These are phyloP conservation scores for Cladosporium austrohemisphaericum DNA, from an alignment of 2,329 filamentous ascomycete genomes.

Conservation along the genomic window DNA sequence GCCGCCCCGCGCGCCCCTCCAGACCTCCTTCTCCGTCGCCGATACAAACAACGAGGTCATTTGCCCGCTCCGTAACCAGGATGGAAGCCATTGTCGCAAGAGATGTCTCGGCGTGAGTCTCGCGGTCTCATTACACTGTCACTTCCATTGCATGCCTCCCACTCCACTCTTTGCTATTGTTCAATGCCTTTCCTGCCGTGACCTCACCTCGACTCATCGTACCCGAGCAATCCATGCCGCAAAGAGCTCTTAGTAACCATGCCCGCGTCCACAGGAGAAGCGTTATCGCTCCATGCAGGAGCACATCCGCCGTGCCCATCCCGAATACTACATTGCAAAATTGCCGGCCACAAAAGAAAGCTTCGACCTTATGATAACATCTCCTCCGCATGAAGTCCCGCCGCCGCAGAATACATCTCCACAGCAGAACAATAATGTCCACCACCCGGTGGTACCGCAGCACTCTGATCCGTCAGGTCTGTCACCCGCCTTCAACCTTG, in stretches of 20 bases:
- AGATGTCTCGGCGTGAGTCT: conserved; percentile 93
- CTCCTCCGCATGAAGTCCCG: conserved; percentile 70
- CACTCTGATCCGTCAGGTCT: conserved; percentile 37
- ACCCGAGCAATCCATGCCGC: neutral
- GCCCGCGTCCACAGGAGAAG: conserved; percentile 64
- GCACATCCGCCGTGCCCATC: conserved; percentile 95
- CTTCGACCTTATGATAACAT: conserved; percentile 94
- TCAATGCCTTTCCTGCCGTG: conserved; percentile 10
- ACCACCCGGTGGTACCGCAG: conserved; percentile 19
- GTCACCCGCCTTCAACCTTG: conserved; percentile 33
- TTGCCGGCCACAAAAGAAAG: conserved; percentile 96
- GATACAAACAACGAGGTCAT: conserved; percentile 95
- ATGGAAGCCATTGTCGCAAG: conserved; percentile 95
- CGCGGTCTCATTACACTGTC: conserved; percentile 16
- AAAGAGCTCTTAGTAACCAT: conserved; percentile 15
- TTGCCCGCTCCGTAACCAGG: conserved; percentile 91
- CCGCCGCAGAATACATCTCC: conserved; percentile 44
- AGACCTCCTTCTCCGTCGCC: conserved; percentile 85
- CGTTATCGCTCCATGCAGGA: conserved; percentile 98
- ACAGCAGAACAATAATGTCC: conserved; percentile 25
- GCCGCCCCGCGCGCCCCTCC: conserved; percentile 84
- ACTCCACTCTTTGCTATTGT: neutral
- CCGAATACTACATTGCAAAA: conserved; percentile 95
- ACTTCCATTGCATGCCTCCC: neutral
- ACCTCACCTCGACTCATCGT: neutral